Conservation (phyloP, 2,329 filamentous ascomycete species). For the Aspergillus melleus region DNA sequence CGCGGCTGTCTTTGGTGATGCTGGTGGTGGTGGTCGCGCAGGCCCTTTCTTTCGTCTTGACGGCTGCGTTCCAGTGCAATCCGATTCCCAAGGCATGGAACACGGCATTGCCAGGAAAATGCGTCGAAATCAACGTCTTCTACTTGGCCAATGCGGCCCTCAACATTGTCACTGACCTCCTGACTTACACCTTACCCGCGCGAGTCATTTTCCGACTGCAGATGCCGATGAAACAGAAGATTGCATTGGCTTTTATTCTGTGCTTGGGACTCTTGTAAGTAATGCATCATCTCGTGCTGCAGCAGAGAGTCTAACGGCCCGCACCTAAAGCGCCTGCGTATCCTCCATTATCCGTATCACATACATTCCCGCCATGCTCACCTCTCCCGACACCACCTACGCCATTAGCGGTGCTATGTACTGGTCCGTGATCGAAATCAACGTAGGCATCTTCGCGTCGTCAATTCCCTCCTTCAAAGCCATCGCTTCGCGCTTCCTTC, state of each 20-base stretch:
- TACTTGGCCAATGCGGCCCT: constrained; percentile 57
- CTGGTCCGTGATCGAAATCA: constrained; percentile 46
- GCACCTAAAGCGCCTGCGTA: constrained; percentile 44
- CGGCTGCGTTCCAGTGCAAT: constrained; percentile 47
- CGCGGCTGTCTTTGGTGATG: constrained; percentile 40
- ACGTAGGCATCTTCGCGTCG: constrained; percentile 44
- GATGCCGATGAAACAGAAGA: constrained; percentile 49
- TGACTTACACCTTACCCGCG: constrained; percentile 55
- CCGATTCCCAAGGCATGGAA: constrained; percentile 45
- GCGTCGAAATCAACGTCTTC: constrained; percentile 51
- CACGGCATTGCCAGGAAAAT: constrained; percentile 35
- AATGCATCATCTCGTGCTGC: no score
- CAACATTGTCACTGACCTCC: constrained; percentile 61
- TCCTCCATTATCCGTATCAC: constrained; percentile 51
- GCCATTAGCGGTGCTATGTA: constrained; percentile 46
- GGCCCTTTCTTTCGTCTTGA: constrained; percentile 43
- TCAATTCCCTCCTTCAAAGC: constrained; percentile 46
- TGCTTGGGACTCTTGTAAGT: constrained; percentile 50
- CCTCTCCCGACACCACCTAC: constrained; percentile 36
- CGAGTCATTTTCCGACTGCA: constrained; percentile 48
- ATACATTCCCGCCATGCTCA: constrained; percentile 46
- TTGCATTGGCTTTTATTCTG: constrained; percentile 51
- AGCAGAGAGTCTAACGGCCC: background rate
- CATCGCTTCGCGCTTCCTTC: constrained; percentile 43
- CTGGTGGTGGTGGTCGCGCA: constrained; percentile 43